These are phyloP conservation scores for Linderniella brevidens DNA, from an alignment of 257 asterid genomes.

Conservation along the genomic window DNA sequence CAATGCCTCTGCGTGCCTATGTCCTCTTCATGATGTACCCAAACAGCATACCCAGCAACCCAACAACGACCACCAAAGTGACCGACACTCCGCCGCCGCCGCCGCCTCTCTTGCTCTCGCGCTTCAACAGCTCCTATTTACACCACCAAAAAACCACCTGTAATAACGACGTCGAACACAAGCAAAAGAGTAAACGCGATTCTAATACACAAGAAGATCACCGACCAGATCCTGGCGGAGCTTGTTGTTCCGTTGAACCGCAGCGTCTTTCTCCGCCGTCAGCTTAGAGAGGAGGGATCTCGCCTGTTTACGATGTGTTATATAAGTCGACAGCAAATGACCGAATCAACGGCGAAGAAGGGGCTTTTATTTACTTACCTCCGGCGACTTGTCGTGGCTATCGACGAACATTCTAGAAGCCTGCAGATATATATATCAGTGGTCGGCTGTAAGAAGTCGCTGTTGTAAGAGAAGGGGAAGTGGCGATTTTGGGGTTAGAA, in stretches of 20 bases:
- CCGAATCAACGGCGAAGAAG: too few species aligned
- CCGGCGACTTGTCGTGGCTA: conserved; percentile 33
- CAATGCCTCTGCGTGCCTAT: background rate
- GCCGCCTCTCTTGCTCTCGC: background rate
- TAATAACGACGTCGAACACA: too few species aligned
- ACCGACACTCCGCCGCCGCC: conserved; percentile 1
- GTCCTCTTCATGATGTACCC: conserved; percentile 1
- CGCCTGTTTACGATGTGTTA: too few species aligned
- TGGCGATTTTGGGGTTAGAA: too few species aligned
- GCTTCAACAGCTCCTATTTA: background rate
- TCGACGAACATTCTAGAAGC: conserved; percentile 25
- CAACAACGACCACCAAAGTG: background rate
- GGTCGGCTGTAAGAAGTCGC: too few species aligned
- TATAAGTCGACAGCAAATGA: too few species aligned
- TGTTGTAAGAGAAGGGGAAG: too few species aligned
- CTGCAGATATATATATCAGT: conserved; percentile 12
- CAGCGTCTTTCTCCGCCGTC: conserved; percentile 57
- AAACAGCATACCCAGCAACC: background rate
- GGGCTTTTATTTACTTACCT: conserved; percentile 31
- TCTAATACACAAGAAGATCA: too few species aligned
- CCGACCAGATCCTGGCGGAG: conserved; percentile 74
- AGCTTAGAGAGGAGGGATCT: conserved; percentile 42
- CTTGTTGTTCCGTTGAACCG: conserved; percentile 37
- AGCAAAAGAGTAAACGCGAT: background rate
- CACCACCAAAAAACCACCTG: too few species aligned